phyloP scores from a whole-genome alignment of 352 stramenopile species.

The Phytophthora vignae region DNA sequence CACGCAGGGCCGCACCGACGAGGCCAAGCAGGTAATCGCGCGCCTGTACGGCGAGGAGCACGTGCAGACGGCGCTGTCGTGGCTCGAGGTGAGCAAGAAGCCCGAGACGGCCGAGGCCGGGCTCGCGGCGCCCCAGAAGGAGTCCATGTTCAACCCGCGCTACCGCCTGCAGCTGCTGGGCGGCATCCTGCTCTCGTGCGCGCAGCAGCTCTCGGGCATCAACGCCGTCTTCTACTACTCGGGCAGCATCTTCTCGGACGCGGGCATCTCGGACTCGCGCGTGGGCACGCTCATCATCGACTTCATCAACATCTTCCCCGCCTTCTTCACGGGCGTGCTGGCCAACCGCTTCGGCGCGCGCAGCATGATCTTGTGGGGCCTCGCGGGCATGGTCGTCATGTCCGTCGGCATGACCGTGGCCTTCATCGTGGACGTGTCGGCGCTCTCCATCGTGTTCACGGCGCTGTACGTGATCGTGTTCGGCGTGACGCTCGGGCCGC shows the following conservation, averaged over 20 bases:
- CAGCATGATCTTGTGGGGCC: slow-evolving; percentile 55
- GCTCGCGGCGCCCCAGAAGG: slow-evolving; percentile 20
- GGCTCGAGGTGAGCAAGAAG: neutral
- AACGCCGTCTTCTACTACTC: too few species aligned
- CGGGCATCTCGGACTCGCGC: slow-evolving; percentile 37
- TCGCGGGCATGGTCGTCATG: slow-evolving; percentile 40
- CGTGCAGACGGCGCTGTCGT: neutral
- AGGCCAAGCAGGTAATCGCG: slow-evolving; percentile 29
- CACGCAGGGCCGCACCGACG: slow-evolving; percentile 38
- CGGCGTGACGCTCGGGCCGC: too few species aligned
- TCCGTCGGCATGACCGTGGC: slow-evolving; percentile 15
- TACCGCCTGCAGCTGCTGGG: slow-evolving; percentile 58
- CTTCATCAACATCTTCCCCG: slow-evolving; percentile 40
- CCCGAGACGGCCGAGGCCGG: neutral
- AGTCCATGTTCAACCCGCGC: slow-evolving; percentile 48
- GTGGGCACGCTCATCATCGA: slow-evolving; percentile 37
- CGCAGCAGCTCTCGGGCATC: slow-evolving; percentile 4
- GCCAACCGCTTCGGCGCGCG: slow-evolving; percentile 56
- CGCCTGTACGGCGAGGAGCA: slow-evolving; percentile 25
- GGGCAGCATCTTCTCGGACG: slow-evolving; percentile 11
- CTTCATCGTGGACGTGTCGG: neutral
- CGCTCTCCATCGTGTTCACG: too few species aligned
- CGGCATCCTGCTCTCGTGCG: slow-evolving; percentile 50
- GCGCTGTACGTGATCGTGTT: too few species aligned
- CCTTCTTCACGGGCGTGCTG: slow-evolving; percentile 35